Conservation (phyloP, 176 grass and related monocot species). For the Rhynchospora tenuis region DNA sequence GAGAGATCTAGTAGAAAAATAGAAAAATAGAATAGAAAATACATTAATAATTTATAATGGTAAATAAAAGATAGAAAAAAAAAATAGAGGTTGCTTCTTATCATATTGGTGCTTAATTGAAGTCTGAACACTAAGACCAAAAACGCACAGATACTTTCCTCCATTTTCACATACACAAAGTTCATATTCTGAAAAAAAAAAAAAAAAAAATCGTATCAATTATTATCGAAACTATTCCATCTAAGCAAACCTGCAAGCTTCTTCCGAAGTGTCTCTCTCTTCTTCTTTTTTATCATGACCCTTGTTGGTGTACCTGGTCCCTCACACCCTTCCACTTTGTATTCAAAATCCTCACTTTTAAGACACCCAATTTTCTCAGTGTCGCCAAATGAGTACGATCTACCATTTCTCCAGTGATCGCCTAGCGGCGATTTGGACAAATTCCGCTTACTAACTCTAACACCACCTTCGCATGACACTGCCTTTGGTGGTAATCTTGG, state of each 20-base stretch:
- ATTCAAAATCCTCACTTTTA: background rate
- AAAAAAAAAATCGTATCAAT: background rate
- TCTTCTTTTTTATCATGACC: slow-evolving; percentile 20
- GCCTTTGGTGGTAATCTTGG: slow-evolving; percentile 16
- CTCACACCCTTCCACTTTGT: slow-evolving; percentile 19
- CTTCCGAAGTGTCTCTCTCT: slow-evolving; percentile 31
- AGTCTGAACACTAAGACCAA: slow-evolving; percentile 1
- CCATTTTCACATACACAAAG: slow-evolving; percentile 20
- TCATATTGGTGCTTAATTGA: background rate
- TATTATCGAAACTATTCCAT: slow-evolving; percentile 75
- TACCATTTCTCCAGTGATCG: slow-evolving; percentile 25
- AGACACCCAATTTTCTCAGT: slow-evolving; percentile 42
- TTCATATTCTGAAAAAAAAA: background rate
- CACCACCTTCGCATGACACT: background rate
- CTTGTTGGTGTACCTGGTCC: slow-evolving; percentile 37
- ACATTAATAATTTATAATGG: background rate
- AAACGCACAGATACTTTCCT: background rate
- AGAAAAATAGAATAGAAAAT: background rate
- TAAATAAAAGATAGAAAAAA: background rate
- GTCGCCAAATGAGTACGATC: slow-evolving; percentile 34
- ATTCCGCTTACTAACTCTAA: background rate
- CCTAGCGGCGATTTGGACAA: slow-evolving; percentile 41
- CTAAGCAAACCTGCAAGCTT: slow-evolving; percentile 62
- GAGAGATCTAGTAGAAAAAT: background rate
- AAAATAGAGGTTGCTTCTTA: background rate